Conservation (phyloP, 129 eudicot species). For the Dittrichia graveolens region DNA sequence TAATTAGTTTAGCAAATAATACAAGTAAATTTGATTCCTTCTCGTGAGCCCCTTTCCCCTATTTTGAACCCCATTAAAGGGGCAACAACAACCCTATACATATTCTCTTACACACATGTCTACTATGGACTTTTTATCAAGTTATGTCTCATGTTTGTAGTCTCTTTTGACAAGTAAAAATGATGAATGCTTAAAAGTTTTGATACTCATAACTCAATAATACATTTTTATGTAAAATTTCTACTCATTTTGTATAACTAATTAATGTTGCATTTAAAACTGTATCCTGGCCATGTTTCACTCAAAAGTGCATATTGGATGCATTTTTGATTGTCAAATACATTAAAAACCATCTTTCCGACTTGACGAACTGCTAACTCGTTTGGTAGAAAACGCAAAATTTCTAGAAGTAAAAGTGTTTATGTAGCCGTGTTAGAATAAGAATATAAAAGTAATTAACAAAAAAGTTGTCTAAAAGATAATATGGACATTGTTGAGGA, state of each 20-base stretch:
- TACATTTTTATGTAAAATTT: background rate
- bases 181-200: conserved; percentile 14
- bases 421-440: too few species aligned
- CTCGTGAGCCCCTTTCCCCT: conserved; percentile 28
- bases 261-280: background rate
- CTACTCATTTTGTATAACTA: background rate
- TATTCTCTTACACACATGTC: conserved; percentile 37
- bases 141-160: conserved; percentile 33
- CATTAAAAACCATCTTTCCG: too few species aligned
- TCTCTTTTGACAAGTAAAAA: conserved; percentile 16
- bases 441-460: too few species aligned
- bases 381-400: too few species aligned
- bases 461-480: too few species aligned
- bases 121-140: conserved; percentile 37
- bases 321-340: background rate
- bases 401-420: too few species aligned
- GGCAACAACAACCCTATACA: conserved; percentile 34
- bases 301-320: background rate
- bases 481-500: too few species aligned
- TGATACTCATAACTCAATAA: conserved; percentile 16
- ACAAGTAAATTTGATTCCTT: conserved; percentile 27
- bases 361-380: too few species aligned
- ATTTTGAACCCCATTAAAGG: conserved; percentile 25
- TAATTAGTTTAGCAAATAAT: conserved; percentile 13
- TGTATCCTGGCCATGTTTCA: background rate